A percentile compares a stretch with the other conserved stretches of the same genome.
Evolutionary conservation across 2,329 filamentous ascomycete genomes (phyloP).

Genomic region (Rhinocladiella similis): DNA sequence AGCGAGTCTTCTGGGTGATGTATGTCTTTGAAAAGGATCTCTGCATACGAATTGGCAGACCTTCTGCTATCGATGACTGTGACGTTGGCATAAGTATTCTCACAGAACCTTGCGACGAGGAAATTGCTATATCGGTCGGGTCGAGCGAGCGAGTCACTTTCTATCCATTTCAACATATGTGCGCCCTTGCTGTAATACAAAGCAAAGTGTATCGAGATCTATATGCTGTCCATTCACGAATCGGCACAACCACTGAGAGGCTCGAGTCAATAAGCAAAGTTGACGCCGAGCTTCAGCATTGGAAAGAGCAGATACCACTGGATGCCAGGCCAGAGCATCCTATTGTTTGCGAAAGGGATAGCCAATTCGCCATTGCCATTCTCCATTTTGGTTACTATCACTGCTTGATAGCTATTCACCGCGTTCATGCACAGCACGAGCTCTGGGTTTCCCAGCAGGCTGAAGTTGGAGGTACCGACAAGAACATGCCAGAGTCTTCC

Average conservation of each 20-base stretch:
- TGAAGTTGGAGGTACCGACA: neutral
- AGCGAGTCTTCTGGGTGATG: slow-evolving; percentile 19
- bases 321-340: slow-evolving; percentile 14
- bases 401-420: slow-evolving; percentile 12
- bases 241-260: slow-evolving; percentile 9
- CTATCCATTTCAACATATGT: slow-evolving; percentile 12
- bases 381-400: slow-evolving; percentile 17
- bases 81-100: slow-evolving; percentile 7
- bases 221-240: slow-evolving; percentile 4
- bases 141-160: slow-evolving; percentile 2
- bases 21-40: slow-evolving; percentile 17
- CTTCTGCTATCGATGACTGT: slow-evolving; percentile 15
- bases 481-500: neutral
- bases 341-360: slow-evolving; percentile 7
- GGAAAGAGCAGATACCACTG: slow-evolving; percentile 11
- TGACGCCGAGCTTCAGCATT: slow-evolving; percentile 19
- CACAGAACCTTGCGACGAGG: neutral
- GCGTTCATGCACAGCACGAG: slow-evolving; percentile 13
- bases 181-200: slow-evolving; percentile 9
- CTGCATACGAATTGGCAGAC: slow-evolving; percentile 7
- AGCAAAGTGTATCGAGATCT: slow-evolving; percentile 12
- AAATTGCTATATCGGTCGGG: slow-evolving; percentile 3
- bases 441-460: slow-evolving; percentile 10
- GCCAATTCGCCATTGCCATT: slow-evolving; percentile 4
- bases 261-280: slow-evolving; percentile 14